These are phyloP conservation scores for Alternaria novae-zelandiae DNA, from an alignment of 2,329 filamentous ascomycete genomes.

Conservation along the genomic window DNA sequence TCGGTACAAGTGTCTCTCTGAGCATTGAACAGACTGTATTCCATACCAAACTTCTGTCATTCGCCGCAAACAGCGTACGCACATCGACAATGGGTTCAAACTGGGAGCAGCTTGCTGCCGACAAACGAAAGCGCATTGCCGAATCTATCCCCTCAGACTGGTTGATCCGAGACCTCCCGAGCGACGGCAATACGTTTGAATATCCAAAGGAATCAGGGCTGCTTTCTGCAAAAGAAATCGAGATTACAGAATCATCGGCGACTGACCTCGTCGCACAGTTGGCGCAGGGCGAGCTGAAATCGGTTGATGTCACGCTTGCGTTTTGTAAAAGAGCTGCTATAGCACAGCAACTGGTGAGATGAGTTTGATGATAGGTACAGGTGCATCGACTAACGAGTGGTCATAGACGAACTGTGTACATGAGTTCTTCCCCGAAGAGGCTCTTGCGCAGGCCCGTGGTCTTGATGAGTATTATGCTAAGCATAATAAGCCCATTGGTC, in stretches of 20 bases:
- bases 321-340: constrained; percentile 59
- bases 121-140: constrained; percentile 24
- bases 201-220: constrained; percentile 26
- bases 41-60: neutral
- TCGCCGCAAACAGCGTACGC: neutral
- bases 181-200: constrained; percentile 17
- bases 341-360: constrained; percentile 62
- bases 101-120: constrained; percentile 29
- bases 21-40: neutral
- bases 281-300: constrained; percentile 18
- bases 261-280: constrained; percentile 26
- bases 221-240: constrained; percentile 29
- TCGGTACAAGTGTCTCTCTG: neutral
- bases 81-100: neutral
- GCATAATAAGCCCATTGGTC: constrained; percentile 41
- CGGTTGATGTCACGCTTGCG: constrained; percentile 54
- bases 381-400: neutral
- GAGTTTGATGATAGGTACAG: neutral
- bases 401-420: constrained; percentile 36
- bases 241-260: constrained; percentile 33
- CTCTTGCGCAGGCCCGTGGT: constrained; percentile 45
- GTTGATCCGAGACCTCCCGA: constrained; percentile 13
- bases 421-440: constrained; percentile 52
- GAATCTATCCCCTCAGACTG: constrained; percentile 34
- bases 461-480: constrained; percentile 45